These are phyloP conservation scores for Microstroma glucosiphilum DNA, from an alignment of 1,284 basidiomycete genomes.

Conservation along the genomic window DNA sequence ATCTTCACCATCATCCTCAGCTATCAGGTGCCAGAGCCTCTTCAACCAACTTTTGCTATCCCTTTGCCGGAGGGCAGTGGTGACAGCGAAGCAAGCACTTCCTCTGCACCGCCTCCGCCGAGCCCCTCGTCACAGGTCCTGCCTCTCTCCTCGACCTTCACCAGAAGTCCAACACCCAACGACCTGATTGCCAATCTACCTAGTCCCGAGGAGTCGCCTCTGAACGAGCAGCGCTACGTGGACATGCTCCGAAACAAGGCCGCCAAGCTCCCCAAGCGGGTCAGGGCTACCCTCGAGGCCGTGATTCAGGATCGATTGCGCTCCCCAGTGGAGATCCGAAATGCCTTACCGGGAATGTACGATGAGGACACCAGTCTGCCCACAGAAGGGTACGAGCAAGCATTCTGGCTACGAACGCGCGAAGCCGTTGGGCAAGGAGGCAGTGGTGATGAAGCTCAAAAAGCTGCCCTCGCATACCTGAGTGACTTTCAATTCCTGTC, in stretches of 20 bases:
- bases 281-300: conserved; percentile 24
- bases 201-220: conserved; percentile 22
- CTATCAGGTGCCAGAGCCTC: conserved; percentile 42
- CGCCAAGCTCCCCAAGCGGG: conserved; percentile 14
- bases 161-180: conserved; percentile 14
- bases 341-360: conserved; percentile 44
- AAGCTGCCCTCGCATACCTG: conserved; percentile 41
- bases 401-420: conserved; percentile 45
- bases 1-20: conserved; percentile 44
- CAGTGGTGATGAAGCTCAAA: conserved; percentile 28
- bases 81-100: not conserved
- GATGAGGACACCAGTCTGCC: conserved; percentile 29
- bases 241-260: conserved; percentile 19
- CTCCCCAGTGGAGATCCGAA: conserved; percentile 39
- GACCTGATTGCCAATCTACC: conserved; percentile 23
- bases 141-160: not conserved
- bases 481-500: conserved; percentile 42
- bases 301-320: conserved; percentile 33
- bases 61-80: conserved; percentile 21
- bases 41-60: conserved; percentile 38
- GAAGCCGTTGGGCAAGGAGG: conserved; percentile 22
- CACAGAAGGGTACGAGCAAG: conserved; percentile 38
- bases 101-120: not conserved
- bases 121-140: not conserved
- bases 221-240: conserved; percentile 35